These are phyloP conservation scores for Xylaria sp. DNA, from an alignment of 2,329 filamentous ascomycete species.

Conservation along the genomic window DNA sequence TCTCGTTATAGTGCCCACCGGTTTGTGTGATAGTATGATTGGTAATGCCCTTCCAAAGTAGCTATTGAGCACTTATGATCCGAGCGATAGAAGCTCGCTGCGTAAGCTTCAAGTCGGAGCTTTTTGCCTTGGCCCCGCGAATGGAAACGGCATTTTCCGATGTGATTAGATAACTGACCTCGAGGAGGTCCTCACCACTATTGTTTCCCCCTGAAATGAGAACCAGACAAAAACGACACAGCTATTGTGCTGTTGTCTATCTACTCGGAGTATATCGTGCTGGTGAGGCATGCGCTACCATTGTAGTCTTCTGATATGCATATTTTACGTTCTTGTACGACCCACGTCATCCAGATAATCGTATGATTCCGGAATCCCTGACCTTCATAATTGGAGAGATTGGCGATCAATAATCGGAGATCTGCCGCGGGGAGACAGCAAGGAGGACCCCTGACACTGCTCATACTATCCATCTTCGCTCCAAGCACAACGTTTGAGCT, in stretches of 20 bases:
- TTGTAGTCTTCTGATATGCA: background rate
- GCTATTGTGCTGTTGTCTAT: background rate
- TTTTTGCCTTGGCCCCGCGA: conserved; percentile 31
- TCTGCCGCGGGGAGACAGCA: background rate
- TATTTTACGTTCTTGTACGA: background rate
- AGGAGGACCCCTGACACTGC: background rate
- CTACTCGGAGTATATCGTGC: background rate
- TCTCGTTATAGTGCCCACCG: conserved; percentile 47
- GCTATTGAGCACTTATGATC: conserved; percentile 50
- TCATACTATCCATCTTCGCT: background rate
- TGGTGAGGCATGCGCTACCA: background rate
- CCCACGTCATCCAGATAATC: background rate
- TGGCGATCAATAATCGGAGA: background rate
- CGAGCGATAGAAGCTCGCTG: conserved; percentile 53
- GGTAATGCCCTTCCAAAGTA: conserved; percentile 46
- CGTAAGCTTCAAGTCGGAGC: conserved; percentile 48
- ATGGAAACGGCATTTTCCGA: too few relatives aligned
- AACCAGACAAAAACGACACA: too few relatives aligned
- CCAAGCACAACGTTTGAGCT: background rate
- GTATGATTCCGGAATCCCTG: background rate
- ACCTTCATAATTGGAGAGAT: background rate
- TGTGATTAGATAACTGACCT: conserved; percentile 6
- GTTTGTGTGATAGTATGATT: conserved; percentile 51
- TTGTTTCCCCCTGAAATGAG: too few relatives aligned
- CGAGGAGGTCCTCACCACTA: too few relatives aligned